Evolutionary conservation across 2,329 filamentous ascomycete genomes (phyloP).

Genomic region (Neonectria neomacrospora): DNA sequence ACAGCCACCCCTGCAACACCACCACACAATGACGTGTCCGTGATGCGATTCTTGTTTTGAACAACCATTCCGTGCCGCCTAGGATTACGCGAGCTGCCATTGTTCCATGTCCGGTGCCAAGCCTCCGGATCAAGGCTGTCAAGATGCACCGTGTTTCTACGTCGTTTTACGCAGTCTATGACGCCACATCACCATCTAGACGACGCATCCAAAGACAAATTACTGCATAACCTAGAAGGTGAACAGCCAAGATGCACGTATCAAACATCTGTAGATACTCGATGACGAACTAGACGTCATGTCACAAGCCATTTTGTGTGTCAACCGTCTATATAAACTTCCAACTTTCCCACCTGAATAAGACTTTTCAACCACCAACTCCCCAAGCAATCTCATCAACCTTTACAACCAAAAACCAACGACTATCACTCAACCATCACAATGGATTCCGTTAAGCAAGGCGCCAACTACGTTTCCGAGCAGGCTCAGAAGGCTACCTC

Average conservation of each 20-base stretch:
- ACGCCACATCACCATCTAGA: not conserved
- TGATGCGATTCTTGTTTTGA: not conserved
- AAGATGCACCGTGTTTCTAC: not conserved
- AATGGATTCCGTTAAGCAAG: constrained; percentile 68
- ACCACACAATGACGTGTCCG: not conserved
- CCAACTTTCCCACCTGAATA: not conserved
- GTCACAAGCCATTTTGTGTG: not conserved
- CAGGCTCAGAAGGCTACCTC: constrained; percentile 66
- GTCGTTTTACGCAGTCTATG: not conserved
- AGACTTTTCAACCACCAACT: not conserved
- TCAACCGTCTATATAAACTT: not conserved
- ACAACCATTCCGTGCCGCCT: too few relatives aligned
- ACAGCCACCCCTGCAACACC: not conserved
- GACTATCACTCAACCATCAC: constrained; percentile 41
- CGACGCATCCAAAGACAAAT: not conserved
- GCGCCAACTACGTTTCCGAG: constrained; percentile 74
- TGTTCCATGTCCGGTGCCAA: not conserved
- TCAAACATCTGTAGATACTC: not conserved
- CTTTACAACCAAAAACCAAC: constrained; percentile 18
- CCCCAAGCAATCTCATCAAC: not conserved
- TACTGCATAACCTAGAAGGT: not conserved
- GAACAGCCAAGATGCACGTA: not conserved
- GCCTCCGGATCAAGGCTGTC: not conserved
- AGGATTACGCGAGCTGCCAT: not conserved
- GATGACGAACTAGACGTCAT: not conserved